Evolutionary conservation across 495 filamentous ascomycete genomes (phyloP).

Genomic region (Neurospora tetrasperma): DNA sequence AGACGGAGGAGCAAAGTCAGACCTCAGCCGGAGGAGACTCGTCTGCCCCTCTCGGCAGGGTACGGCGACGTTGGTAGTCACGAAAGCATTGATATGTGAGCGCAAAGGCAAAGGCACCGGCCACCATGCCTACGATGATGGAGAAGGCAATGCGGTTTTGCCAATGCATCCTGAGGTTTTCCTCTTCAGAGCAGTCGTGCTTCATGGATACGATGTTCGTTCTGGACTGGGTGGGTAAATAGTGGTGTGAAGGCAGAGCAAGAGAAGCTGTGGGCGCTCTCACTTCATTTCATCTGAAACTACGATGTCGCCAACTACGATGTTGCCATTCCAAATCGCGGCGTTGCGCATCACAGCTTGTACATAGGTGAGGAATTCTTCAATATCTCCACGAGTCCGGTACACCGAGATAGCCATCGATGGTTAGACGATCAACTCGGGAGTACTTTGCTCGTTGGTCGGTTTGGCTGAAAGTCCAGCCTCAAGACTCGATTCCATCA

Average conservation of each 20-base stretch:
- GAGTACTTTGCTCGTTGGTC: background rate
- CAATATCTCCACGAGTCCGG: background rate
- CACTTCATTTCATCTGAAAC: background rate
- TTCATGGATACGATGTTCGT: background rate
- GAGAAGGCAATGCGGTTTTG: constrained; percentile 5
- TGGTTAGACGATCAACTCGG: background rate
- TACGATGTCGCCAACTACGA: background rate
- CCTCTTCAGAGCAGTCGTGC: background rate
- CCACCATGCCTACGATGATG: constrained; percentile 5
- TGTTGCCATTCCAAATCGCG: background rate
- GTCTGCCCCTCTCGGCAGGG: background rate
- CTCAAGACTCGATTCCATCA: background rate
- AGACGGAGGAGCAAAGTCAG: background rate
- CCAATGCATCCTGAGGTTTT: background rate
- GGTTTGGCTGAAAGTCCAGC: background rate
- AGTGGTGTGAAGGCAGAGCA: background rate
- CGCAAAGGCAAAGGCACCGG: constrained; percentile 7
- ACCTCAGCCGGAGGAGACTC: background rate
- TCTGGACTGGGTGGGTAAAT: background rate
- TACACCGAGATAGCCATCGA: background rate
- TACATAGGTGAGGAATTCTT: background rate
- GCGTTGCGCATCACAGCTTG: background rate
- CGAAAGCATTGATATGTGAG: constrained; percentile 4
- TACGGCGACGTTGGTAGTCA: background rate
- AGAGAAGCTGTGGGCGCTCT: background rate